Conservation (phyloP, 208 protist genomes). For the Borovskyia barvae region DNA sequence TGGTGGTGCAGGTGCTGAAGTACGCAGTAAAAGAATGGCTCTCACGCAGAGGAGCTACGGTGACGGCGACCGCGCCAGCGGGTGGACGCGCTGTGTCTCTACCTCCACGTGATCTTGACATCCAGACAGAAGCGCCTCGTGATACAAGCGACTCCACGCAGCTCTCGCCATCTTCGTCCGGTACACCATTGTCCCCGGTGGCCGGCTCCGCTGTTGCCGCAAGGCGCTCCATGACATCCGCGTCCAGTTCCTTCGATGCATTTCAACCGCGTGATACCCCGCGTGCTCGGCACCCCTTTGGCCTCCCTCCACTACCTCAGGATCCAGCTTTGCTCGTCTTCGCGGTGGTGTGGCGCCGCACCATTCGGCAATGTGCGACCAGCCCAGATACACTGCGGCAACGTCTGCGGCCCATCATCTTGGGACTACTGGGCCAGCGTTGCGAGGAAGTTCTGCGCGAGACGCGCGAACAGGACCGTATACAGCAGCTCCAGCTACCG, state of each 20-base stretch:
- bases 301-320: conserved; percentile 49
- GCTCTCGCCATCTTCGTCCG: not conserved
- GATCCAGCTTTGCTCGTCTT: conserved; percentile 47
- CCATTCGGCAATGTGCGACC: conserved; percentile 28
- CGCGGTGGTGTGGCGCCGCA: conserved; percentile 43
- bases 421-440: conserved; percentile 22
- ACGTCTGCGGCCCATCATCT: conserved; percentile 32
- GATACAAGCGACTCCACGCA: not conserved
- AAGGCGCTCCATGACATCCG: not conserved
- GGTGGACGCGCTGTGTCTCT: conserved; percentile 33
- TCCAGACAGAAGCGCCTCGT: not conserved
- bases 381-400: conserved; percentile 27
- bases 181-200: not conserved
- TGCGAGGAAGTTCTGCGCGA: conserved; percentile 32
- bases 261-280: conserved; percentile 31
- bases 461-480: conserved; percentile 3
- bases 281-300: conserved; percentile 37
- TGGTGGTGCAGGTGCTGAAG: conserved; percentile 13
- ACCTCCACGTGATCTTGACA: conserved; percentile 29
- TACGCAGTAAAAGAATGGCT: conserved; percentile 36
- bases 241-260: conserved; percentile 31
- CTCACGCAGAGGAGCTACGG: conserved; percentile 36
- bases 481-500: too few relatives aligned
- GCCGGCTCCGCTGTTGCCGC: not conserved
- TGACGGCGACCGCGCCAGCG: conserved; percentile 31